Base-by-base conservation (phyloP, 192 early-diverging fungal species). In the Thamnidium elegans region DNA sequence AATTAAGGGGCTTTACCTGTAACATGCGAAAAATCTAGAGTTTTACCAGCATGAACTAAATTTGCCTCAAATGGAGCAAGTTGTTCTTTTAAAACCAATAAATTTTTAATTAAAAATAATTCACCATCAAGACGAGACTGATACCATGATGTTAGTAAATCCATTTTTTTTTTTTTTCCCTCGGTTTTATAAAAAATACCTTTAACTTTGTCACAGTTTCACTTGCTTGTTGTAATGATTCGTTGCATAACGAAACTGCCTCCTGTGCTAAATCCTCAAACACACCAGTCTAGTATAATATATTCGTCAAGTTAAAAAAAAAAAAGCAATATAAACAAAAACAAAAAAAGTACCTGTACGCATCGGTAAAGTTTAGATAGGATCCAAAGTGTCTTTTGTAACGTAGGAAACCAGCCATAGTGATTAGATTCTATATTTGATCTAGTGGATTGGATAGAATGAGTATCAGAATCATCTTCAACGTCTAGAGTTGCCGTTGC, bases 191-290 rank as follows among this genome's bases (percentile, higher is more conserved):
- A 55, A 66, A 21, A 61, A 58, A 51, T 65, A 87, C 86, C 68
- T 83, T 70, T 46, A 82, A 83, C 7, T 26, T 52, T 11, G 65
- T 63, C 8, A 92, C 78, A 17, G 73, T 70, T 10, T 78, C 75
- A 15, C 79, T 65, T 19, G 85, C 86, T 9, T 23, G 56, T 30
- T 79, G 50, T 42, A 94, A 67, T 1, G 86, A 86, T 30, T 80
- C 62, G 1, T 81, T 74, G 62, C 93, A 94, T 26, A 84, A 69
- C 30, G 85, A 81, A 20, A 94, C 85, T 9, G 87, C 91, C 63
- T 94, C 93, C 60, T 94, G 91, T 4, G 92, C 87, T 9, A 94
- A 69, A 70, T 93, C 93, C 50, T 94, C 89, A 68, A 94, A 94
- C n/a, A 91, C 87, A 8, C 84, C 34, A 19, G 70, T 70, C 87